phyloP scores from a whole-genome alignment of 345 rosid genomes.

The Eucalyptus virginea region DNA sequence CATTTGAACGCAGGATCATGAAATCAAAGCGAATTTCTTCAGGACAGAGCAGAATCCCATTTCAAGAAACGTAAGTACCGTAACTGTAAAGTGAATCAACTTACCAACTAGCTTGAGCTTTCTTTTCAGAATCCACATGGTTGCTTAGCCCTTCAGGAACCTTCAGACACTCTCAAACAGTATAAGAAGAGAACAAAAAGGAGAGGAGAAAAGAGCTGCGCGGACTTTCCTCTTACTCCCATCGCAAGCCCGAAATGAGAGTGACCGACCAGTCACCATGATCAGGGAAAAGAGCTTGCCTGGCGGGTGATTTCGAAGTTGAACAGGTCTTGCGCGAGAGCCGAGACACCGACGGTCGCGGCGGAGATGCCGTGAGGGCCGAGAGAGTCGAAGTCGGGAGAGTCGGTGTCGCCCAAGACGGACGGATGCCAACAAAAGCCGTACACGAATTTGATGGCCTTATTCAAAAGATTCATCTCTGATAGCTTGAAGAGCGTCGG shows the following conservation, averaged over 20 bases:
- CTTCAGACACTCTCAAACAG: slow-evolving; percentile 8
- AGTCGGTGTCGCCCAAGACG: slow-evolving; percentile 10
- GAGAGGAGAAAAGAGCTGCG: background rate
- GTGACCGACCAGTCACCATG: background rate
- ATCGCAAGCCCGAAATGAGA: background rate
- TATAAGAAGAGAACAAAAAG: background rate
- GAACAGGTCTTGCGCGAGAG: slow-evolving; percentile 65
- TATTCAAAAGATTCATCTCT: slow-evolving; percentile 20
- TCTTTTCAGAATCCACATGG: slow-evolving; percentile 61
- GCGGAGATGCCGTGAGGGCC: slow-evolving; percentile 48
- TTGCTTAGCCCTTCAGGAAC: slow-evolving; percentile 65
- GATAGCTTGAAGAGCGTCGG: background rate
- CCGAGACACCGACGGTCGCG: slow-evolving; percentile 52
- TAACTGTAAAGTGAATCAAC: background rate
- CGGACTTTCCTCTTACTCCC: background rate
- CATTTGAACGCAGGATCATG: background rate
- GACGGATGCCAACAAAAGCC: slow-evolving; percentile 31
- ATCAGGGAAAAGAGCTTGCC: slow-evolving; percentile 8
- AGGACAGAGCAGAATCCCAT: background rate
- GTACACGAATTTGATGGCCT: slow-evolving; percentile 33
- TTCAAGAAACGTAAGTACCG: background rate
- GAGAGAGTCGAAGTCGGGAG: background rate
- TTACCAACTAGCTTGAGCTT: slow-evolving; percentile 93
- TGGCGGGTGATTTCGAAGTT: slow-evolving; percentile 68
- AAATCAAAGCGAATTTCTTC: background rate